Base-by-base conservation (phyloP, 352 stramenopile species). In the Pythium aristosporum region DNA sequence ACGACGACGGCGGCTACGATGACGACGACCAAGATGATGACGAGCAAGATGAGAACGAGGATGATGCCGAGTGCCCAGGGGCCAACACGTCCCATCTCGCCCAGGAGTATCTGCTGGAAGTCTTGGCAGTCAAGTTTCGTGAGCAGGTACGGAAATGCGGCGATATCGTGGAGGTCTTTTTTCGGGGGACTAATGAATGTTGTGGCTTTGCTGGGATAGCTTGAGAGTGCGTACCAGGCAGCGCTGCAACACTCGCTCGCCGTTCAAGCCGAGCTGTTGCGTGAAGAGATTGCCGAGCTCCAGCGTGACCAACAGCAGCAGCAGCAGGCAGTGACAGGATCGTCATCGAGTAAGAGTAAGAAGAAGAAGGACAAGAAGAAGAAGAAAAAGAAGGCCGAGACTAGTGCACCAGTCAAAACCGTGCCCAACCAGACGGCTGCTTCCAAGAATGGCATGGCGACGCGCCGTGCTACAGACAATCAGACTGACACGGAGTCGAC, bases 321-420 rank as follows among this genome's bases (percentile, higher is more conserved):
- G 21, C 46, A 54, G 41, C 74, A 61, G 30, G 37, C 43, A 43
- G 15, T 21, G 6, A 41, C 77, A 36, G 68, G 70, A 16, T 60
- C 55, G 12, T 55, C 63, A 9, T 76, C 57, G 54, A 85, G 69
- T 57, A 75, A 67, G 37, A 88, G 76, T 59, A 92, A 90, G 67
- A 92, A 90, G 63, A 89, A 82, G 63, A 90, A 87, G 65, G 78
- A 85, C 60, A 85, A 90, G 56, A 82, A 88, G 55, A 91, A 89
- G 68, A 85, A 85, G 51, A 84, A 85, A 58, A 82, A 78, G 59
- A 77, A 86, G 44, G 67, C 74, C 15, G 73, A 76, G 15, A 16
- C 43, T 11, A 55, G 36, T 30, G 25, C 25, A 30, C 25, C 25
- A 5, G 3, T 30, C 25, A 30, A 30, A 30, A 5, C 25, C 3